Conservation (phyloP, 208 protist species). For the Porcisia hertigi region DNA sequence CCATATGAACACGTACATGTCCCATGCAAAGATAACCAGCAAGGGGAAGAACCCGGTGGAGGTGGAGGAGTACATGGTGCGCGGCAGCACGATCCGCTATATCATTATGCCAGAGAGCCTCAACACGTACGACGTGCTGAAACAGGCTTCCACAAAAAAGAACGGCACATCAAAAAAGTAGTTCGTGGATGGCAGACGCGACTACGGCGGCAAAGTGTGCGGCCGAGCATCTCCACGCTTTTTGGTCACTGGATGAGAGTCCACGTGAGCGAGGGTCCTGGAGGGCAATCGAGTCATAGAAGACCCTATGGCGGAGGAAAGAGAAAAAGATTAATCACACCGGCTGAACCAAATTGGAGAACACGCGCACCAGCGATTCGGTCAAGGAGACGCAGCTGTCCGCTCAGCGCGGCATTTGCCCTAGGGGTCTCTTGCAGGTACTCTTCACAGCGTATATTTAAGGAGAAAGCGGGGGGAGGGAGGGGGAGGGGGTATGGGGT, state of each 20-base stretch:
- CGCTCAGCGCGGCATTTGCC: background rate
- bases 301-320: background rate
- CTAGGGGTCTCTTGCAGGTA: background rate
- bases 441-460: background rate
- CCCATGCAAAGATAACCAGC: constrained; percentile 97
- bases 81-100: constrained; percentile 98
- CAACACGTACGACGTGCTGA: constrained; percentile 95
- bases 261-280: background rate
- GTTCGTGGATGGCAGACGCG: background rate
- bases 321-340: background rate
- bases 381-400: background rate
- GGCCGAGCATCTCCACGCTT: background rate
- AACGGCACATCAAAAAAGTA: constrained; percentile 11
- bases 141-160: constrained; percentile 52
- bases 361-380: background rate
- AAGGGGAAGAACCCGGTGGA: constrained; percentile 95
- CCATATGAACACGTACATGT: constrained; percentile 99
- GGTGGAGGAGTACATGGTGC: constrained; percentile 96
- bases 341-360: too few relatives aligned
- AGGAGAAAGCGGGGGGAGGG: background rate
- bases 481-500: background rate
- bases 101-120: constrained; percentile 96
- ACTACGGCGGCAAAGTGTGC: background rate
- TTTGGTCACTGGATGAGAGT: too few relatives aligned
- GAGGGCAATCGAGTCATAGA: too few relatives aligned